phyloP scores from a whole-genome alignment of 345 rosid species.

The Eucalyptus albens region DNA sequence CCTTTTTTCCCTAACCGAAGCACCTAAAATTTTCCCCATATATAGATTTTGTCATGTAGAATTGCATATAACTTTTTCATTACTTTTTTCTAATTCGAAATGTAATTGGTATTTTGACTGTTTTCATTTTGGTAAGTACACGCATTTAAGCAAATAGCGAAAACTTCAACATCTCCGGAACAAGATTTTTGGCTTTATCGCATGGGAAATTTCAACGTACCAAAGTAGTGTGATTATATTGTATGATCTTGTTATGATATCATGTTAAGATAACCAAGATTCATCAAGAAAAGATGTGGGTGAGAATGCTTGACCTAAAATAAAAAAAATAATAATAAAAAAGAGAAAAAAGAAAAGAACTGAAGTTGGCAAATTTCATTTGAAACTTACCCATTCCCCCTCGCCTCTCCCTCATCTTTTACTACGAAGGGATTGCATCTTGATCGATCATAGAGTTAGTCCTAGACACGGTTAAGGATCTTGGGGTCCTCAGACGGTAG shows the following conservation, averaged over 20 bases:
- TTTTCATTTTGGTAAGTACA: neutral
- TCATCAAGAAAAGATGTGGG: neutral
- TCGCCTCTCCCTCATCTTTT: neutral
- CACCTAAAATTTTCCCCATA: neutral
- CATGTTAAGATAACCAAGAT: neutral
- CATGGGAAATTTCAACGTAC: neutral
- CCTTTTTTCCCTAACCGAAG: neutral
- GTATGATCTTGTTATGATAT: neutral
- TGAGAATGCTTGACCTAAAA: neutral
- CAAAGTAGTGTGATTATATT: neutral
- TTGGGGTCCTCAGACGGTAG: slow-evolving; percentile 21
- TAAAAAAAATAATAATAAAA: neutral
- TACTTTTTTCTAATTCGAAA: neutral
- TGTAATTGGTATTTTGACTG: neutral
- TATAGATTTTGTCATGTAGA: neutral
- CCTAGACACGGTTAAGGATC: slow-evolving; percentile 23
- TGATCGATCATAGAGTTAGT: slow-evolving; percentile 13
- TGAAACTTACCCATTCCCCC: neutral
- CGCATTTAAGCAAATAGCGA: neutral
- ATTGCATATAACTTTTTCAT: neutral
- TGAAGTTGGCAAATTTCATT: neutral
- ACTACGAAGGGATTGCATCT: neutral
- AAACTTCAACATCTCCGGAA: neutral
- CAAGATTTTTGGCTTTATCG: neutral
- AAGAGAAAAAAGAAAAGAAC: neutral